Conservation (phyloP, 345 rosid genomes). For the Hypericum androsaemum region DNA sequence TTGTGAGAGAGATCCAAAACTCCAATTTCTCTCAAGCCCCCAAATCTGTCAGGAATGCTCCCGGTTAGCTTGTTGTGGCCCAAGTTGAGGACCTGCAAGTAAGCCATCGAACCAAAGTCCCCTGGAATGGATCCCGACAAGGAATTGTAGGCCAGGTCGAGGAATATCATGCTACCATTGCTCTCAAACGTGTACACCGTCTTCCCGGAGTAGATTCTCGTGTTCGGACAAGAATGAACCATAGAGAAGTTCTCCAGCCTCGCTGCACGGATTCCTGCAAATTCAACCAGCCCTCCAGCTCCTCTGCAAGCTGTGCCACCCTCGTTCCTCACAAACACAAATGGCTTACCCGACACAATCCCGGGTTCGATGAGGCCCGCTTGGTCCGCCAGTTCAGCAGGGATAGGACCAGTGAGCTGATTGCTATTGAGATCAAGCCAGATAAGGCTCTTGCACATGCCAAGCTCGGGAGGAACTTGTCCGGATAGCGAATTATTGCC, state of each 20-base stretch:
- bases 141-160: slow-evolving; percentile 72
- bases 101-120: slow-evolving; percentile 52
- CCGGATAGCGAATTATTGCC: slow-evolving; percentile 87
- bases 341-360: slow-evolving; percentile 78
- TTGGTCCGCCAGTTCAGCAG: slow-evolving; percentile 54
- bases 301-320: slow-evolving; percentile 95
- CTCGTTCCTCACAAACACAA: slow-evolving; percentile 90
- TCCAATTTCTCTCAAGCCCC: slow-evolving; percentile 64
- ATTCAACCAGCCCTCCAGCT: slow-evolving; percentile 93
- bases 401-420: slow-evolving; percentile 46
- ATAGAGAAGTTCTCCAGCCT: slow-evolving; percentile 62
- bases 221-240: slow-evolving; percentile 84
- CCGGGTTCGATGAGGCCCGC: slow-evolving; percentile 73
- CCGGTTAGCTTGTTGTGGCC: slow-evolving; percentile 79
- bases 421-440: slow-evolving; percentile 98
- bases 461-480: slow-evolving; percentile 58
- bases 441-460: slow-evolving; percentile 66
- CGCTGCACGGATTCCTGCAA: slow-evolving; percentile 64
- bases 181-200: slow-evolving; percentile 62
- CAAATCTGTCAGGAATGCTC: slow-evolving; percentile 63
- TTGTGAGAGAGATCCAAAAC: slow-evolving; percentile 92
- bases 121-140: slow-evolving; percentile 64
- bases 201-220: slow-evolving; percentile 73
- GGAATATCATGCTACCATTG: slow-evolving; percentile 87
- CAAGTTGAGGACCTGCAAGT: slow-evolving; percentile 80